These are phyloP conservation scores for Hanseniaspora clermontiae DNA, from an alignment of 805 yeast genomes.

Conservation along the genomic window DNA sequence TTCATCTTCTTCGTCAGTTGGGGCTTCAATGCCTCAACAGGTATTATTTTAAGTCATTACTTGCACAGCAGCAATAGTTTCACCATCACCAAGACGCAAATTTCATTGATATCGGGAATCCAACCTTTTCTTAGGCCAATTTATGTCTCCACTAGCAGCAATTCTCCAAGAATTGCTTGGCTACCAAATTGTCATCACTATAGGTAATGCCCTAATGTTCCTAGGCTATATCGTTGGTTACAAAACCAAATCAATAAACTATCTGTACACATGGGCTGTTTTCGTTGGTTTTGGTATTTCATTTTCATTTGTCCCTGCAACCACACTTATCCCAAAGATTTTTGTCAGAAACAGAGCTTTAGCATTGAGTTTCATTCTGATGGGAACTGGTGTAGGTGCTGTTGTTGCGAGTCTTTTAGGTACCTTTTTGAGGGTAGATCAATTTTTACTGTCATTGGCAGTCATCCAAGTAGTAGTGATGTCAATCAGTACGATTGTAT, in stretches of 20 bases:
- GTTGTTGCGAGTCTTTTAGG: slow-evolving; percentile 20
- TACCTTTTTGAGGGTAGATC: background rate
- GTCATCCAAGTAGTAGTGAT: background rate
- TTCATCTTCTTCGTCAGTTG: slow-evolving; percentile 48
- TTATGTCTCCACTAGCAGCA: slow-evolving; percentile 45
- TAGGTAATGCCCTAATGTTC: slow-evolving; percentile 43
- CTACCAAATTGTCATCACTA: slow-evolving; percentile 33
- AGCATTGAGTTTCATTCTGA: slow-evolving; percentile 38
- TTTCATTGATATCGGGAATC: slow-evolving; percentile 56
- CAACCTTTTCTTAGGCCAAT: slow-evolving; percentile 43
- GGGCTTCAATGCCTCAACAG: slow-evolving; percentile 60
- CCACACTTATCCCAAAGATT: slow-evolving; percentile 56
- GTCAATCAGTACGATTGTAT: background rate
- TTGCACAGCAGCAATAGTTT: slow-evolving; percentile 37
- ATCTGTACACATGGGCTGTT: slow-evolving; percentile 59
- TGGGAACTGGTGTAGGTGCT: slow-evolving; percentile 47
- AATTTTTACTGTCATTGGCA: slow-evolving; percentile 1
- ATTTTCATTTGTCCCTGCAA: slow-evolving; percentile 44
- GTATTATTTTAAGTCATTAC: slow-evolving; percentile 49
- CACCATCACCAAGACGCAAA: slow-evolving; percentile 47
- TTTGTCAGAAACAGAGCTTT: slow-evolving; percentile 49
- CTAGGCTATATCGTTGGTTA: slow-evolving; percentile 49
- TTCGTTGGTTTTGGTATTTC: slow-evolving; percentile 43
- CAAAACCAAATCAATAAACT: slow-evolving; percentile 48
- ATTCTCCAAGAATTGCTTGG: slow-evolving; percentile 40